Percentiles rank a stretch among this genome's conserved stretches.
Evolutionary conservation across 257 asterid genomes (phyloP).

Genomic region (Solanum lignicaule): DNA sequence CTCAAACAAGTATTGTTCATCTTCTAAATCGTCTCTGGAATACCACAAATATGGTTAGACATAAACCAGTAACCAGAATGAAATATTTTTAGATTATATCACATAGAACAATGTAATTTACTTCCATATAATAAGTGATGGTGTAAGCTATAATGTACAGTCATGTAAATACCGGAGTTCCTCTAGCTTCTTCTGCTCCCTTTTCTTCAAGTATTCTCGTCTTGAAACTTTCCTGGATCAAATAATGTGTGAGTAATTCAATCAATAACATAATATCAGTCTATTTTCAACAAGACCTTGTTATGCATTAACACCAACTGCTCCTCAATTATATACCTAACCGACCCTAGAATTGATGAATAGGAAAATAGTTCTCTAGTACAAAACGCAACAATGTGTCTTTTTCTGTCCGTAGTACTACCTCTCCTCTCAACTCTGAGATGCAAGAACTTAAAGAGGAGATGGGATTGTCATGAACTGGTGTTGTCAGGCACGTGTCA

Average conservation of each 20-base stretch:
- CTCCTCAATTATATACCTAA: neutral
- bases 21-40: slow-evolving; percentile 81
- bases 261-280: neutral
- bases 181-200: slow-evolving; percentile 88
- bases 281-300: neutral
- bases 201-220: slow-evolving; percentile 82
- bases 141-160: neutral
- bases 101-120: neutral
- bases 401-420: neutral
- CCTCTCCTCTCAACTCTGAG: neutral
- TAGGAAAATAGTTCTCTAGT: neutral
- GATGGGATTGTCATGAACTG: neutral
- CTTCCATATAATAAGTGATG: neutral
- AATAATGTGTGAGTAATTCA: neutral
- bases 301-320: neutral
- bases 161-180: slow-evolving; percentile 52
- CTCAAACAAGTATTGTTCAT: slow-evolving; percentile 74
- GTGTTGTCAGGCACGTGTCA: neutral
- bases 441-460: neutral
- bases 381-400: neutral
- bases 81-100: neutral
- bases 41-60: slow-evolving; percentile 4
- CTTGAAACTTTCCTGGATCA: slow-evolving; percentile 61
- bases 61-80: neutral
- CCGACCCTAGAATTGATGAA: neutral